A percentile compares a stretch with the other conserved stretches of the same genome.
Evolutionary conservation across 495 filamentous ascomycete genomes (phyloP).

Genomic region (Gamarada debralockiae): DNA sequence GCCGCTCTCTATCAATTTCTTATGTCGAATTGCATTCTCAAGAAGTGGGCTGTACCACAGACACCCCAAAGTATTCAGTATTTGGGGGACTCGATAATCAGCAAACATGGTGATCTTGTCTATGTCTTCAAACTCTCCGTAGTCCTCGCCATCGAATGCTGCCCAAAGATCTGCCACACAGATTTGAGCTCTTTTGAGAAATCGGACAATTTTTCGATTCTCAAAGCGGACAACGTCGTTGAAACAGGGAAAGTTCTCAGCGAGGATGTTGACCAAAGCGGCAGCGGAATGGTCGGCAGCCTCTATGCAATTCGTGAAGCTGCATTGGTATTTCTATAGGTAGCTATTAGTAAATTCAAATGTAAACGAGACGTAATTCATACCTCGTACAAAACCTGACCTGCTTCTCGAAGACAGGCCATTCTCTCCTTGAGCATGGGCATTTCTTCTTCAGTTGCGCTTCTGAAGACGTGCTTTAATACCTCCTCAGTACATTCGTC

Average conservation of each 20-base stretch:
- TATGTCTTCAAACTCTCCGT: slow-evolving; percentile 86
- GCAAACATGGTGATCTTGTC: slow-evolving; percentile 97
- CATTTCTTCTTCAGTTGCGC: slow-evolving; percentile 80
- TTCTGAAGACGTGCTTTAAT: slow-evolving; percentile 77
- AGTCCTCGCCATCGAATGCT: slow-evolving; percentile 76
- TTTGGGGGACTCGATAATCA: slow-evolving; percentile 96
- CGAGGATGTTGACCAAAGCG: slow-evolving; percentile 76
- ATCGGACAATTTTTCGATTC: slow-evolving; percentile 60
- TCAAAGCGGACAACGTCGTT: slow-evolving; percentile 74
- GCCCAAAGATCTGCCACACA: slow-evolving; percentile 95
- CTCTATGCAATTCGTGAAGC: slow-evolving; percentile 68
- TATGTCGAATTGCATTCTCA: slow-evolving; percentile 59
- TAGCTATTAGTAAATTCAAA: slow-evolving; percentile 15
- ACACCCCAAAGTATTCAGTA: slow-evolving; percentile 78
- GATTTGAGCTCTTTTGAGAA: slow-evolving; percentile 94
- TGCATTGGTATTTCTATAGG: slow-evolving; percentile 72
- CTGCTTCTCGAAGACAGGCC: slow-evolving; percentile 78
- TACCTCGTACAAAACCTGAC: slow-evolving; percentile 80
- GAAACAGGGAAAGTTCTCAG: slow-evolving; percentile 79
- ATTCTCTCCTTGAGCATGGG: slow-evolving; percentile 78
- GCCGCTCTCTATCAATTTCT: slow-evolving; percentile 63
- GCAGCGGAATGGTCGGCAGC: slow-evolving; percentile 77
- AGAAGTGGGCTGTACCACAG: slow-evolving; percentile 79
- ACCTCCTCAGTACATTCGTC: slow-evolving; percentile 71
- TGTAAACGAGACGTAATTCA: slow-evolving; percentile 20